phyloP scores from a whole-genome alignment of 2,329 filamentous ascomycete genomes.

The Calonectria naviculata region DNA sequence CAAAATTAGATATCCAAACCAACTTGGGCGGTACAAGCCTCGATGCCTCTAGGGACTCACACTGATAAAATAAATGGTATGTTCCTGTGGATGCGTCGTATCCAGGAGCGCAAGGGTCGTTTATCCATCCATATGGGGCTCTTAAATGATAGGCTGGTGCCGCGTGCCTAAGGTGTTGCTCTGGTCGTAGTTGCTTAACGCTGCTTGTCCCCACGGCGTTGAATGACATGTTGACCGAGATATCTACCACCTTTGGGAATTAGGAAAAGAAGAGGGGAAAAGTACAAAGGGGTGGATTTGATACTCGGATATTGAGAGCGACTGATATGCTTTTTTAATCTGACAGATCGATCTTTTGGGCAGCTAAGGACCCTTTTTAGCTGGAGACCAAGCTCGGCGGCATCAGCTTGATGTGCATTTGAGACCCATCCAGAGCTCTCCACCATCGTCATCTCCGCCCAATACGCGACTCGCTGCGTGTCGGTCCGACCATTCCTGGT shows the following conservation, averaged over 20 bases:
- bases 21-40: too few species aligned
- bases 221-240: neutral
- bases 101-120: conserved; percentile 37
- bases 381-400: neutral
- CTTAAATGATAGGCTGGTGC: conserved; percentile 35
- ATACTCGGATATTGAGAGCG: neutral
- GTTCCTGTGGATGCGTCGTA: conserved; percentile 33
- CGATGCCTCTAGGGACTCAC: conserved; percentile 9
- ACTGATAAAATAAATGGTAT: conserved; percentile 40
- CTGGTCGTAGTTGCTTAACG: too few species aligned
- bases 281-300: neutral
- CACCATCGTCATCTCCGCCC: neutral
- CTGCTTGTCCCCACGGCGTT: too few species aligned
- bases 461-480: neutral
- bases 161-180: neutral
- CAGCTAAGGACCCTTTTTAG: neutral
- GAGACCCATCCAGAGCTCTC: neutral
- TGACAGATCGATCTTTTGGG: neutral
- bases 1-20: neutral
- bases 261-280: neutral
- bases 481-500: neutral
- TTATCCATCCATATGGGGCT: conserved; percentile 37
- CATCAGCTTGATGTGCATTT: neutral
- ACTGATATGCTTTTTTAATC: neutral
- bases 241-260: too few species aligned